Percentiles rank a stretch among this genome's conserved stretches.
phyloP scores from a whole-genome alignment of 305 asterid species.

The Coffea humblotiana region DNA sequence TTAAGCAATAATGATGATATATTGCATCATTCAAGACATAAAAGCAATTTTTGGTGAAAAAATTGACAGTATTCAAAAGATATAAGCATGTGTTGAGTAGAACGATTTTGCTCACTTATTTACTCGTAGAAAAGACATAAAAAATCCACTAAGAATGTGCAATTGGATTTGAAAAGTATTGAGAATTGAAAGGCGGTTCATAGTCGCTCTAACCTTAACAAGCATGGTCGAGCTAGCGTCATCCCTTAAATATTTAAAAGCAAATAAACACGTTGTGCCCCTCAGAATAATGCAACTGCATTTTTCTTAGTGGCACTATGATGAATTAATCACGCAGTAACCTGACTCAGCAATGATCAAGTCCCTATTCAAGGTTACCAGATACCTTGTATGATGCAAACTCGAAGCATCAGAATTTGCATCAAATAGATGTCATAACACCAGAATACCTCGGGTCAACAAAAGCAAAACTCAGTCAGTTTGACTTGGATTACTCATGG shows the following conservation, averaged over 20 bases:
- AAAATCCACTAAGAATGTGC: no score
- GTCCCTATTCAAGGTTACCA: not conserved
- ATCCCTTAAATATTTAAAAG: not conserved
- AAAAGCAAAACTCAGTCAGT: not conserved
- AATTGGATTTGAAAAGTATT: no score
- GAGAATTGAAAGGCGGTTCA: no score
- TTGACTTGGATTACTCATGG: slow-evolving; percentile 9
- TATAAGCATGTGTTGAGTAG: no score
- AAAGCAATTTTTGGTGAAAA: no score
- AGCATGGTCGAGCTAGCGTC: not conserved
- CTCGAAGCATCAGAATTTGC: not conserved
- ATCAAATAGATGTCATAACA: not conserved
- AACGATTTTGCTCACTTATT: no score
- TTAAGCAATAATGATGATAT: no score
- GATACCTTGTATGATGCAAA: not conserved
- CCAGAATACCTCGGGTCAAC: not conserved
- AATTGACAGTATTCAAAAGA: no score
- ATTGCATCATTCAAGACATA: no score
- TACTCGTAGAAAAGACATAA: no score
- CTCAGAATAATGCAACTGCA: not conserved
- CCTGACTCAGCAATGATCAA: not conserved
- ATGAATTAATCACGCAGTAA: not conserved
- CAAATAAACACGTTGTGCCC: not conserved
- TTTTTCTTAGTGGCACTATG: not conserved
- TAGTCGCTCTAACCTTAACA: no score